Evolutionary conservation across 345 rosid genomes (phyloP), one percentile per base, ranked within the genome.

Genomic region (Erucastrum elatum): DNA sequence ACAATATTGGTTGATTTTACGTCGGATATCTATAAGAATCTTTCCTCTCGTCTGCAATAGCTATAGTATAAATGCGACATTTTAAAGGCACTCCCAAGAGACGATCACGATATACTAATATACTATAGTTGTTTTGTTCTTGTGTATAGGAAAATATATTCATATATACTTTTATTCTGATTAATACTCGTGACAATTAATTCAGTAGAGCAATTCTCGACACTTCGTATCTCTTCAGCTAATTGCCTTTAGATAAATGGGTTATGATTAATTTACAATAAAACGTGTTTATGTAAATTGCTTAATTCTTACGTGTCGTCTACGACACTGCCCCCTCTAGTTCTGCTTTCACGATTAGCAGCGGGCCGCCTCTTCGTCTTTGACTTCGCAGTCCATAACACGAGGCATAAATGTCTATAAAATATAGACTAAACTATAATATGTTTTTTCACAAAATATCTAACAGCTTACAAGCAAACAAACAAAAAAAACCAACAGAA

Each of bases 281-380:
- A 21, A 21, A 21, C 21, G 21, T 21, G 21, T 21, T 21, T 46
- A 60, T 66, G 66, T 56, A 37, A 70, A 15, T 26, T 26, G 74
- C 35, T 17, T 53, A 74, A 63, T 17, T 34, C 72, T 58, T 75
- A 75, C 83, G 83, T 81, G 80, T 66, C 80, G 76, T 80, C 26
- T 75, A 81, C 83, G 83, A 80, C 76, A 75, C 75, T 30, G 44
- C 66, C 61, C 39, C 30, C 56, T 55, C 16, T 55, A 25, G 37
- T 65, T 51, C 11, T 65, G 31, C 35, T 79, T 53, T 37, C 15
- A 33, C 34, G 9, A 67, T 71, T 34, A 75, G 64, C 80, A 75
- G 1, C 77, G 80, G 80, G 83, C 83, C 83, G 83, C 80, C 80
- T 71, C 80, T 71, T 12, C 35, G 44, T 56, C 64, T 81, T 75